Conservation (phyloP, 2,329 filamentous ascomycete species). For the Nemania serpens region DNA sequence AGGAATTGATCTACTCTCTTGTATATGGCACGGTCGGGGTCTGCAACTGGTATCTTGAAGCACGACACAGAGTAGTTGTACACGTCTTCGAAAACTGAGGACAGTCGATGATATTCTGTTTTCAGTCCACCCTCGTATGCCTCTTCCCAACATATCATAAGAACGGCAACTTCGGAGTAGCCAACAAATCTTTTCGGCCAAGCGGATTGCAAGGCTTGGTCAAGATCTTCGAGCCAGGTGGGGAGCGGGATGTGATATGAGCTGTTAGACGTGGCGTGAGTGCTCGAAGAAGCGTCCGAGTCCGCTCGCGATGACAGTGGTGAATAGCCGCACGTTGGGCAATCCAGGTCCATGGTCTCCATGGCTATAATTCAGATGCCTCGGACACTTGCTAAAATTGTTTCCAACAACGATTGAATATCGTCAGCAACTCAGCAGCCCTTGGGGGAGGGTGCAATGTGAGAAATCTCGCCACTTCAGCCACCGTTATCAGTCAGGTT, state of each 20-base stretch:
- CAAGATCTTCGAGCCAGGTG: neutral
- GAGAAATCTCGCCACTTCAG: too few species aligned
- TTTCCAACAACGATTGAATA: too few species aligned
- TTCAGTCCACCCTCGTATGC: neutral
- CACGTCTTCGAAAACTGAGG: neutral
- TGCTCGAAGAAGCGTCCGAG: neutral
- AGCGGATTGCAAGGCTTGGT: neutral
- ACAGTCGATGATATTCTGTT: neutral
- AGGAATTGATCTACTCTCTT: neutral
- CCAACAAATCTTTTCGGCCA: neutral
- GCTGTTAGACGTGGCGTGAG: neutral
- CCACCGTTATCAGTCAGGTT: too few species aligned
- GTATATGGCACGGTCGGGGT: neutral
- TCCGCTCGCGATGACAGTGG: too few species aligned
- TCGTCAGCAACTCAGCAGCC: too few species aligned
- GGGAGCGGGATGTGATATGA: conserved; percentile 2
- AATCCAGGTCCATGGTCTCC: too few species aligned
- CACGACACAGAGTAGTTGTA: conserved; percentile 1
- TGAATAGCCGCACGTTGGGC: too few species aligned
- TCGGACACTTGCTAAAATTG: too few species aligned
- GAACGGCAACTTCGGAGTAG: neutral
- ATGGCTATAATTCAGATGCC: too few species aligned
- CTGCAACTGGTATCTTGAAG: neutral
- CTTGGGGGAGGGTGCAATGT: too few species aligned
- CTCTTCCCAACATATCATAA: conserved; percentile 14